Evolutionary conservation across 1,139 yeast species (phyloP).

Genomic region (Zhuliangozyma parablackwelliae): DNA sequence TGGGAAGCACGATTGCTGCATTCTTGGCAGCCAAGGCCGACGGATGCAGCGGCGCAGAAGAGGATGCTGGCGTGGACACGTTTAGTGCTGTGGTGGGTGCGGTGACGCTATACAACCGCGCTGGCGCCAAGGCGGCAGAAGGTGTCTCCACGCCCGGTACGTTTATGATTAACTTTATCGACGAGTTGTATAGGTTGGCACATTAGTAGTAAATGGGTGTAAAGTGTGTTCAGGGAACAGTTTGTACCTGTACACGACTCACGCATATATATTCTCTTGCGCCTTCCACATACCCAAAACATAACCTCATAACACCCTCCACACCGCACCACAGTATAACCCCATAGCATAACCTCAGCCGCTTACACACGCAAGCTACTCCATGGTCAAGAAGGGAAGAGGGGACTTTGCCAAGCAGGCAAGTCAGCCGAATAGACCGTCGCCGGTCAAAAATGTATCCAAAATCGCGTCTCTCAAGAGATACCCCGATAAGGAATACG

Average conservation of each 20-base stretch:
- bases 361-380: too few species aligned
- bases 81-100: conserved; percentile 56
- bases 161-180: conserved; percentile 45
- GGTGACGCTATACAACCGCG: conserved; percentile 56
- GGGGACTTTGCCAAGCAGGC: conserved; percentile 5
- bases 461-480: conserved; percentile 55
- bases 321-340: too few species aligned
- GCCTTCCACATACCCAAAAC: too few species aligned
- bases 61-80: conserved; percentile 16
- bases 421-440: conserved; percentile 13
- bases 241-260: too few species aligned
- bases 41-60: conserved; percentile 5
- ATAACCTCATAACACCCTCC: too few species aligned
- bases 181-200: conserved; percentile 27
- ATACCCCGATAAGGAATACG: conserved; percentile 52
- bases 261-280: too few species aligned
- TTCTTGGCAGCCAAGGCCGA: conserved; percentile 46
- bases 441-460: conserved; percentile 48
- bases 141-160: conserved; percentile 44
- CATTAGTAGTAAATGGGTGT: conserved; percentile 8
- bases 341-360: too few species aligned
- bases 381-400: conserved; percentile 14
- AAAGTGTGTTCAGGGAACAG: too few species aligned
- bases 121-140: conserved; percentile 55
- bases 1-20: conserved; percentile 71